Evolutionary conservation across 2,329 filamentous ascomycete species (phyloP), one percentile per base, ranked within the genome.

Genomic region (Chrysoporthe austroafricana): DNA sequence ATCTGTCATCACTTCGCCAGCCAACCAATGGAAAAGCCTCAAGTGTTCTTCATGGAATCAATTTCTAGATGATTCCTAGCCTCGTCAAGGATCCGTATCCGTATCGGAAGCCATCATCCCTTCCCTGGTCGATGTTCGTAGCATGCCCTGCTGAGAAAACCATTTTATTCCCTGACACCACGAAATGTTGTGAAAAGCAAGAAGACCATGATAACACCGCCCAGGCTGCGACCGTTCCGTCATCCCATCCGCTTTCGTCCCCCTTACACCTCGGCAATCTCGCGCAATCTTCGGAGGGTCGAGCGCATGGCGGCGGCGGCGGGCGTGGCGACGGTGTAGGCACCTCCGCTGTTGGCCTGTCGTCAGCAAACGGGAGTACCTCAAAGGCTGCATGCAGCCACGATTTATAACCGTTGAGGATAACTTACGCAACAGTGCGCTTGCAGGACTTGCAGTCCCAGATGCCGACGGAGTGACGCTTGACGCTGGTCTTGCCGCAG

Each of bases 401-500:
- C n/a, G 34, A 13, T 48, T 3, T 21, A 32, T 8, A 60, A 21
- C 48, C 11, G 8, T 6, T 4, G n/a, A 13, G 4, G 8, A 8
- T 14, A 9, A 96, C 94, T 85, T 93, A 97, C 95, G 96, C 91
- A 82, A 98, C 91, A 78, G 90, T 91, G 89, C 68, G 68, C 42
- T 70, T 62, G 68, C 68, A 70, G 64, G 68, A 70, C 68, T 68
- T 70, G 92, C 96, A 99, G 84, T 95, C 88, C 95, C 95, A 97
- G 88, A 97, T 97, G 78, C 94, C 94, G 77, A 95, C 92, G 73
- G 93, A 90, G 80, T 93, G 87, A 80, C 95, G 91, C 88, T 94
- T 94, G 80, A 97, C 94, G 77, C 91, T 92, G 82, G 90, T 91
- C 91, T 98, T 98, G 81, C 95, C 95, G 89, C 94, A 97, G 92